These are phyloP conservation scores for Oleoguttula mirabilis DNA, from an alignment of 495 filamentous ascomycete genomes.

Conservation along the genomic window DNA sequence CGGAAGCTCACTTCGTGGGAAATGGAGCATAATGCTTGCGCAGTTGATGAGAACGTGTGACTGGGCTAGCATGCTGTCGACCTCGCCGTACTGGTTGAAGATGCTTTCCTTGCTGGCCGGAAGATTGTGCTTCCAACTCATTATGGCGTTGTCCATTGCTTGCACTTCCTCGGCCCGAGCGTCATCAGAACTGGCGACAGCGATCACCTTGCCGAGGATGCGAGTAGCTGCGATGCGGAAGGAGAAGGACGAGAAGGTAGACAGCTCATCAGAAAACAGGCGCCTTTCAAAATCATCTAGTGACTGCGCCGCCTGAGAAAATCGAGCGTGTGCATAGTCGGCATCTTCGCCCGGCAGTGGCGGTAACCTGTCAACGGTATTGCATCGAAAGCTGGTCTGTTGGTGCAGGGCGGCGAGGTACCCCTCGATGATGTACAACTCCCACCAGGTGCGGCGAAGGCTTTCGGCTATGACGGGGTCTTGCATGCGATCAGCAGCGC, in stretches of 20 bases:
- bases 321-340: slow-evolving; percentile 39
- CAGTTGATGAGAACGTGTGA: slow-evolving; percentile 49
- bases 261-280: slow-evolving; percentile 47
- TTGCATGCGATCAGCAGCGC: slow-evolving; percentile 33
- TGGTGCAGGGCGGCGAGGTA: slow-evolving; percentile 34
- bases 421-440: slow-evolving; percentile 66
- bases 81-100: slow-evolving; percentile 50
- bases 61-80: slow-evolving; percentile 89
- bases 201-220: slow-evolving; percentile 64
- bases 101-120: slow-evolving; percentile 63
- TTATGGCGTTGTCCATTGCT: slow-evolving; percentile 57
- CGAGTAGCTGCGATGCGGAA: slow-evolving; percentile 52
- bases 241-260: slow-evolving; percentile 64
- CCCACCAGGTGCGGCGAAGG: slow-evolving; percentile 85
- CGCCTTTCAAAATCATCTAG: slow-evolving; percentile 62
- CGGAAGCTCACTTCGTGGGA: slow-evolving; percentile 37
- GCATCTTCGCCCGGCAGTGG: slow-evolving; percentile 64
- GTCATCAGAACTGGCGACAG: slow-evolving; percentile 26
- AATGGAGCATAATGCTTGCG: slow-evolving; percentile 62
- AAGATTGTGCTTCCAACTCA: slow-evolving; percentile 72
- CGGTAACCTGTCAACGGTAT: slow-evolving; percentile 28
- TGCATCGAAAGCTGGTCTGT: slow-evolving; percentile 28
- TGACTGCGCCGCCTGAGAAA: slow-evolving; percentile 43
- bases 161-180: slow-evolving; percentile 28
- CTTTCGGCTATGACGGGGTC: slow-evolving; percentile 57